Evolutionary conservation across 176 grass and related monocot genomes (phyloP).

Genomic region (Chloris gayana): DNA sequence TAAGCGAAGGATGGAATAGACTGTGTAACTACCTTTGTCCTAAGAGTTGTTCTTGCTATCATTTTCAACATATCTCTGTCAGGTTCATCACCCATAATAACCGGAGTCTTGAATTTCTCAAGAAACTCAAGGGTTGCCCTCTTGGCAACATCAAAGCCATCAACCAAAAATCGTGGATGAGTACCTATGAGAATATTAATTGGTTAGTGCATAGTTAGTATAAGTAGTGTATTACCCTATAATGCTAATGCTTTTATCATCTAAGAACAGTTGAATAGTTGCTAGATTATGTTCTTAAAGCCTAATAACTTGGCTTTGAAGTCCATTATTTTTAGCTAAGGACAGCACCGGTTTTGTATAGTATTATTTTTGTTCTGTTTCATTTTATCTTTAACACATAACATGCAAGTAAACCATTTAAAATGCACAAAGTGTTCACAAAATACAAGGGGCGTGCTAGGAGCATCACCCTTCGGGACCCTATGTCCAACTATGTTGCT

Average conservation of each 20-base stretch:
- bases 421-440: background rate
- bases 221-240: background rate
- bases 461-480: background rate
- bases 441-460: background rate
- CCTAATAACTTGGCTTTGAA: conserved; percentile 1
- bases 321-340: conserved; percentile 4
- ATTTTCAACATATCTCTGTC: conserved; percentile 95
- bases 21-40: conserved; percentile 85
- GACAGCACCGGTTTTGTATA: background rate
- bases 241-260: background rate
- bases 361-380: no score
- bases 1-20: background rate
- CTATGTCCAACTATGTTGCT: background rate
- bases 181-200: conserved; percentile 62
- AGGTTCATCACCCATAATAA: conserved; percentile 79
- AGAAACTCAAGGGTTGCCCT: conserved; percentile 94
- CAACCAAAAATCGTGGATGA: conserved; percentile 91
- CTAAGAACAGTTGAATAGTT: background rate
- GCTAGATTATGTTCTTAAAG: background rate
- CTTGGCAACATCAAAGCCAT: conserved; percentile 97
- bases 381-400: no score
- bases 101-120: conserved; percentile 81
- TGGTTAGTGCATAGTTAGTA: background rate
- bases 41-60: conserved; percentile 91
- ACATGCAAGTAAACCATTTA: background rate